These are phyloP conservation scores for Dendrocalamus latiflorus DNA, from an alignment of 202 grass and related monocot genomes.

Conservation along the genomic window DNA sequence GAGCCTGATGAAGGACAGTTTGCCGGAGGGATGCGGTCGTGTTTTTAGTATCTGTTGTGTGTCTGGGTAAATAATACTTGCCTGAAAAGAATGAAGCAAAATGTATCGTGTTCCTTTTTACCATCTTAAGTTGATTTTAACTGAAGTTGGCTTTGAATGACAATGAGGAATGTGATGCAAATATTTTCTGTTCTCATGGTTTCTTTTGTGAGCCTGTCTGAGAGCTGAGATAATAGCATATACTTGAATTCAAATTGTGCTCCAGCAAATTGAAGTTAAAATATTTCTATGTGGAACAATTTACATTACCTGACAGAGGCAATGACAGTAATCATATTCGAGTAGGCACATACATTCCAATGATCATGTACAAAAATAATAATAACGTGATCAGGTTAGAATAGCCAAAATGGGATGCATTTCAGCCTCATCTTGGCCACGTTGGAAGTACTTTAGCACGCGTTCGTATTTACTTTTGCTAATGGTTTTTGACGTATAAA, in stretches of 20 bases:
- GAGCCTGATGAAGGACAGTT: slow-evolving; percentile 11
- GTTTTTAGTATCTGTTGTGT: neutral
- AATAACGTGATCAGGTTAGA: too few relatives aligned
- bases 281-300: too few relatives aligned
- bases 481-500: too few relatives aligned
- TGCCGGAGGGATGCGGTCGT: neutral
- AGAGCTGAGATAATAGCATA: neutral
- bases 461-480: too few relatives aligned
- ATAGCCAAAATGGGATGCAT: too few relatives aligned
- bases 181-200: neutral
- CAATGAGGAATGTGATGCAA: too few relatives aligned
- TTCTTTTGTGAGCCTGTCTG: neutral
- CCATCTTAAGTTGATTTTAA: neutral
- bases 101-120: neutral
- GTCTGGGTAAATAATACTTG: slow-evolving; percentile 15
- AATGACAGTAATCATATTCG: too few relatives aligned
- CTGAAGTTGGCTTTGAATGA: neutral
- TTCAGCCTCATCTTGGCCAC: neutral
- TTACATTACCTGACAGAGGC: too few relatives aligned
- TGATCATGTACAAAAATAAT: too few relatives aligned
- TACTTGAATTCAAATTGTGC: neutral
- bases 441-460: neutral
- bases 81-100: neutral
- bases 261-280: neutral
- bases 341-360: too few relatives aligned